phyloP scores from a whole-genome alignment of 441 rosid genomes.

The Arabidopsis lyrata region DNA sequence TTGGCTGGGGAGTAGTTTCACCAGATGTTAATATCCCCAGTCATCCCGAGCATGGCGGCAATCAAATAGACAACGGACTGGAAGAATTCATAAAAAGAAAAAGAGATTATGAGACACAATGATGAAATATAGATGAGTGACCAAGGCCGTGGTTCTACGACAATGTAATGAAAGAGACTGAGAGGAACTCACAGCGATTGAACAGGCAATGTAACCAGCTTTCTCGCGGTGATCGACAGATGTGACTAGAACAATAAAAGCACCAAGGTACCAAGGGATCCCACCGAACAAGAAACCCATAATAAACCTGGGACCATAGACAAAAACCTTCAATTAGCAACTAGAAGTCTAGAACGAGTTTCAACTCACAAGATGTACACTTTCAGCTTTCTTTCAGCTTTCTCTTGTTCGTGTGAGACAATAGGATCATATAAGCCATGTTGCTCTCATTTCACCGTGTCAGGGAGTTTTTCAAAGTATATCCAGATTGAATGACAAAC shows the following conservation, averaged over 20 bases:
- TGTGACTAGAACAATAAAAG: conserved; percentile 59
- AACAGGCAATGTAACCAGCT: conserved; percentile 86
- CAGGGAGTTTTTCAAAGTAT: not conserved
- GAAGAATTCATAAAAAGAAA: not conserved
- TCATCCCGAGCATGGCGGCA: conserved; percentile 61
- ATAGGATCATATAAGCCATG: not conserved
- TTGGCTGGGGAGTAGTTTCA: conserved; percentile 28
- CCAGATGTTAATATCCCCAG: conserved; percentile 63
- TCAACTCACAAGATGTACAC: conserved; percentile 3
- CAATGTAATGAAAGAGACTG: not conserved
- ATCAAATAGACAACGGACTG: conserved; percentile 71
- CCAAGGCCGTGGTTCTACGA: not conserved
- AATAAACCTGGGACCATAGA: conserved; percentile 59
- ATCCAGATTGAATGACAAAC: not conserved
- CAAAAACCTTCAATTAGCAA: conserved; percentile 3
- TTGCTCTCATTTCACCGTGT: not conserved
- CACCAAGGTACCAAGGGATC: conserved; percentile 83
- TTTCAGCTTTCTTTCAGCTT: conserved; percentile 1
- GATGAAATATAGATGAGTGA: not conserved
- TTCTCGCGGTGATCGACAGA: conserved; percentile 76
- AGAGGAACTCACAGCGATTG: conserved; percentile 68
- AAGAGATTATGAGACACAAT: conserved; percentile 5
- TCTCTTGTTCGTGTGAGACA: not conserved
- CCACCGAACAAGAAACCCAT: conserved; percentile 87
- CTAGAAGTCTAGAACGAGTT: not conserved